Conservation (phyloP, 2,329 filamentous ascomycete species). For the Fusarium azukiicola region DNA sequence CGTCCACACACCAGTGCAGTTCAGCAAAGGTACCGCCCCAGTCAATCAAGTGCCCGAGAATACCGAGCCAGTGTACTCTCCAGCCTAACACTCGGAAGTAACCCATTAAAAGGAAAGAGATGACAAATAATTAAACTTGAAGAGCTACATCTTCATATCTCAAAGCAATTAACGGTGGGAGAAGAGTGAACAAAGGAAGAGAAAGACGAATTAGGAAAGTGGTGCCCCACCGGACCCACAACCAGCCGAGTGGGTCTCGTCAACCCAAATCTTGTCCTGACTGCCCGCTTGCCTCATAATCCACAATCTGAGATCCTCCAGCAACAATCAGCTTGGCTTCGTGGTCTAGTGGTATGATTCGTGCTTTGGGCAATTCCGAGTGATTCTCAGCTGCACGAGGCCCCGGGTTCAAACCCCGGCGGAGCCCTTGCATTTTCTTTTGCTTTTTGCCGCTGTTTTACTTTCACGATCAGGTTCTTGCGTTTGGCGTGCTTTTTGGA, state of each 20-base stretch:
- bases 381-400: slow-evolving; percentile 60
- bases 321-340: slow-evolving; percentile 28
- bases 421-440: slow-evolving; percentile 29
- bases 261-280: neutral
- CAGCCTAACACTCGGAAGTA: too few species aligned
- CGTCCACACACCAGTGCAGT: too few species aligned
- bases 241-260: neutral
- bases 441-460: neutral
- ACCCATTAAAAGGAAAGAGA: too few species aligned
- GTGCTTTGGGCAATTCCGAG: slow-evolving; percentile 40
- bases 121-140: too few species aligned
- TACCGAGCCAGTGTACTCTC: too few species aligned
- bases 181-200: too few species aligned
- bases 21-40: too few species aligned
- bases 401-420: slow-evolving; percentile 71
- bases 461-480: neutral
- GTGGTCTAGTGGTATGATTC: slow-evolving; percentile 50
- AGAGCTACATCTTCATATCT: too few species aligned
- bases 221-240: neutral
- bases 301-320: neutral
- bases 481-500: neutral
- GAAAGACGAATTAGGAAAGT: neutral
- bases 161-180: too few species aligned
- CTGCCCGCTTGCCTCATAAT: neutral
- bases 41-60: too few species aligned